Conservation (phyloP, 768 basidiomycete species). For the Tephrocybe sp. region DNA sequence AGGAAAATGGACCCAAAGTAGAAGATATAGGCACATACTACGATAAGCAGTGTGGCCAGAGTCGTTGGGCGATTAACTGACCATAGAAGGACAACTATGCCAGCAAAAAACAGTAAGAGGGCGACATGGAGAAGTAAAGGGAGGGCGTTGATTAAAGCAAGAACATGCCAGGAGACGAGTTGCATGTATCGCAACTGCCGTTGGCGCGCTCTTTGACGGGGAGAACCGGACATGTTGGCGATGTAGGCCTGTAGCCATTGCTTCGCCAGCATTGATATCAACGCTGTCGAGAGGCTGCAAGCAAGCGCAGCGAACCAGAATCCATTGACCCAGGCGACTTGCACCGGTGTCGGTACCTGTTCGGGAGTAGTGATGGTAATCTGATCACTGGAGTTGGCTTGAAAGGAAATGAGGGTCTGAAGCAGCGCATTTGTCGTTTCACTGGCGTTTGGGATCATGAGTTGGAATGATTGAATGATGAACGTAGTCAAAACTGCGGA, state of each 20-base stretch:
- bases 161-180: constrained; percentile 37
- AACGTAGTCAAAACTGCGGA: constrained; percentile 43
- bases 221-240: constrained; percentile 33
- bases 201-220: constrained; percentile 33
- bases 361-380: constrained; percentile 3
- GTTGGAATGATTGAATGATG: constrained; percentile 40
- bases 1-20: constrained; percentile 38
- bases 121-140: constrained; percentile 40
- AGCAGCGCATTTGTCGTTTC: constrained; percentile 37
- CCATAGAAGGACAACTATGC: constrained; percentile 40
- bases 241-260: constrained; percentile 41
- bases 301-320: constrained; percentile 44
- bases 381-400: constrained; percentile 18
- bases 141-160: constrained; percentile 35
- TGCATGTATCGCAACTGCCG: constrained; percentile 36
- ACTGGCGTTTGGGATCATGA: constrained; percentile 30
- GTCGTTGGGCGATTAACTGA: constrained; percentile 31
- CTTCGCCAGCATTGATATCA: constrained; percentile 45
- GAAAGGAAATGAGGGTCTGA: constrained; percentile 25
- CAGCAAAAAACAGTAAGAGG: constrained; percentile 40
- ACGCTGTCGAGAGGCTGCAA: constrained; percentile 39
- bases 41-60: constrained; percentile 32
- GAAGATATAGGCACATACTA: constrained; percentile 32
- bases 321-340: constrained; percentile 41
- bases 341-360: constrained; percentile 14